phyloP scores from a whole-genome alignment of 495 filamentous ascomycete genomes.

The Talaromyces stipitatus region DNA sequence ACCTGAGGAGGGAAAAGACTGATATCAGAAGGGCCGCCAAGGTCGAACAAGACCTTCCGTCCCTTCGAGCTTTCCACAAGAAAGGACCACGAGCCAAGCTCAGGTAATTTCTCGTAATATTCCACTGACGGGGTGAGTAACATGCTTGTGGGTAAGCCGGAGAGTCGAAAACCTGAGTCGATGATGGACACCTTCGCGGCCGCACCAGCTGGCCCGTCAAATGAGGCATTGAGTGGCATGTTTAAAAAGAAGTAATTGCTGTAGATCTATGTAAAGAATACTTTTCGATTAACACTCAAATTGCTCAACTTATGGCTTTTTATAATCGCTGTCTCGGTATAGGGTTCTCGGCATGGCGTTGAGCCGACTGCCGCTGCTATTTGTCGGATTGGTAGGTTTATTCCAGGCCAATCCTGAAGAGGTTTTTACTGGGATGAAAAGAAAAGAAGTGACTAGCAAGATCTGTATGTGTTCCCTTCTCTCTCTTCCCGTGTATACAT shows the following conservation, averaged over 20 bases:
- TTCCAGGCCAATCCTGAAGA: too few species aligned
- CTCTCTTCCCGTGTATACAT: too few species aligned
- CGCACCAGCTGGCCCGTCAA: not conserved
- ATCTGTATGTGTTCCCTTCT: too few species aligned
- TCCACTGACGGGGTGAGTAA: conserved; percentile 38
- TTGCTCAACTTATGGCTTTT: not conserved
- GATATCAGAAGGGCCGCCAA: conserved; percentile 48
- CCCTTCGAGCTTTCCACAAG: conserved; percentile 43
- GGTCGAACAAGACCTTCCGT: conserved; percentile 48
- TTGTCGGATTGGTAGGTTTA: too few species aligned
- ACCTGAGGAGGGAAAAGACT: conserved; percentile 32
- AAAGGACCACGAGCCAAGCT: conserved; percentile 42
- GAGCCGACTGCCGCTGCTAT: not conserved
- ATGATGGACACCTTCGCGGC: conserved; percentile 42
- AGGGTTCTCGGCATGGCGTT: not conserved
- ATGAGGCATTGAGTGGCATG: not conserved
- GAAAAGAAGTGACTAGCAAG: too few species aligned
- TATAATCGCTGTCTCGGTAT: not conserved
- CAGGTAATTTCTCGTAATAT: conserved; percentile 29
- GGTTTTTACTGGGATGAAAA: too few species aligned
- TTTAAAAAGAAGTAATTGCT: not conserved
- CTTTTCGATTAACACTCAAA: not conserved
- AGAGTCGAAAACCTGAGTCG: conserved; percentile 35
- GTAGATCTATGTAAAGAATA: not conserved
- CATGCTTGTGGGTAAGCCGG: conserved; percentile 15